Percentiles rank a stretch among this genome's conserved stretches.
Evolutionary conservation across 2,329 filamentous ascomycete genomes (phyloP).

Genomic region (Fonsecaea pedrosoi): DNA sequence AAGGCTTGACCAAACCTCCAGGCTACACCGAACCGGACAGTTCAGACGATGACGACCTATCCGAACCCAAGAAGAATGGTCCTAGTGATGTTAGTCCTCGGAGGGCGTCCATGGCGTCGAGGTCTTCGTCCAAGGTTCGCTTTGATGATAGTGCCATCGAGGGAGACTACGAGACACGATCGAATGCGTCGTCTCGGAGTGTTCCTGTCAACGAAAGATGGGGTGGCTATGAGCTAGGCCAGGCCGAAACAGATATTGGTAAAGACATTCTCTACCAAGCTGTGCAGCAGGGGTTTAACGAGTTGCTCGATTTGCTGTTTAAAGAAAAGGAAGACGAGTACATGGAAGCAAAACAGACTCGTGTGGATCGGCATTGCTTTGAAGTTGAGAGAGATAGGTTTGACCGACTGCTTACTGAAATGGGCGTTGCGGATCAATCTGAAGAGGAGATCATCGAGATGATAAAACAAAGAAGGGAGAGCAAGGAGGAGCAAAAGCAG

Average conservation of each 20-base stretch:
- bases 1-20: conserved; percentile 70
- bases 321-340: conserved; percentile 78
- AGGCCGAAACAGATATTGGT: conserved; percentile 80
- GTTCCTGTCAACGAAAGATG: conserved; percentile 71
- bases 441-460: conserved; percentile 30
- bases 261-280: conserved; percentile 91
- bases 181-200: conserved; percentile 75
- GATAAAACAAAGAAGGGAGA: conserved; percentile 28
- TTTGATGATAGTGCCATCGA: conserved; percentile 73
- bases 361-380: conserved; percentile 64
- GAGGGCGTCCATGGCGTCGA: conserved; percentile 62
- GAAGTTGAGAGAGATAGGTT: conserved; percentile 50
- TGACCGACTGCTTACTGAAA: conserved; percentile 38
- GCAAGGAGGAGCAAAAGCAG: conserved; percentile 52
- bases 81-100: conserved; percentile 28
- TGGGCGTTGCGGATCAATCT: not conserved
- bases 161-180: conserved; percentile 72
- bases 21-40: conserved; percentile 61
- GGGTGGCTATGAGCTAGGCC: conserved; percentile 79
- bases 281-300: conserved; percentile 90
- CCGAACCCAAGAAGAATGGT: conserved; percentile 17
- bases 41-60: conserved; percentile 46
- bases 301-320: conserved; percentile 87
- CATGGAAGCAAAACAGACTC: conserved; percentile 69
- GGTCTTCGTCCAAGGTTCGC: conserved; percentile 79